These are phyloP conservation scores for Vitis riparia DNA, from an alignment of 164 flowering plant genomes.

Conservation along the genomic window DNA sequence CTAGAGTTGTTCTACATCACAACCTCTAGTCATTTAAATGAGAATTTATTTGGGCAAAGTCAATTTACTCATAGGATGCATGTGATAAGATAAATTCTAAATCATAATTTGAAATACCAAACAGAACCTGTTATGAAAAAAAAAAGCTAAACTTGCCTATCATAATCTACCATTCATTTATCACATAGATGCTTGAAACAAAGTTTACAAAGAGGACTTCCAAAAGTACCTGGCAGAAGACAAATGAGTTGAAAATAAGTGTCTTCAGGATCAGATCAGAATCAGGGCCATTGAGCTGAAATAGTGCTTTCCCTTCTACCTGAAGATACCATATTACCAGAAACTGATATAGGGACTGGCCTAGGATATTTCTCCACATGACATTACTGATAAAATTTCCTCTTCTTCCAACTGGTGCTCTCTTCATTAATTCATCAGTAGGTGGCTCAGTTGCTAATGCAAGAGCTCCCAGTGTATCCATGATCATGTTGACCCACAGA, in stretches of 20 bases:
- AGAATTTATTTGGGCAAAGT: too few relatives aligned
- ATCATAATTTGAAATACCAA: too few relatives aligned
- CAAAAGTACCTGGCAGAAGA: conserved; percentile 60
- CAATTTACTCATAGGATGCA: too few relatives aligned
- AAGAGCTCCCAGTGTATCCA: conserved; percentile 79
- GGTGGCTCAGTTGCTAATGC: conserved; percentile 92
- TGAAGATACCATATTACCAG: conserved; percentile 53
- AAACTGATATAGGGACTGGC: conserved; percentile 64
- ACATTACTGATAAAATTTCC: conserved; percentile 56
- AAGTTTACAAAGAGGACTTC: too few relatives aligned
- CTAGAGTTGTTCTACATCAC: too few relatives aligned
- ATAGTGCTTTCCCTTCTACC: conserved; percentile 44
- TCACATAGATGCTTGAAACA: too few relatives aligned
- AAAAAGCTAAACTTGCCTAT: too few relatives aligned
- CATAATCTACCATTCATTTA: too few relatives aligned
- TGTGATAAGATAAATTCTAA: too few relatives aligned
- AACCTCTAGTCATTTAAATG: too few relatives aligned
- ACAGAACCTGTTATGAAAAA: too few relatives aligned
- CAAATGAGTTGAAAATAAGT: conserved; percentile 68
- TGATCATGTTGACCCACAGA: conserved; percentile 75
- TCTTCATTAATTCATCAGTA: conserved; percentile 63
- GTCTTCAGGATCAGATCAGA: conserved; percentile 48
- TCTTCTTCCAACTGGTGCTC: conserved; percentile 64
- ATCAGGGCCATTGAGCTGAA: conserved; percentile 47
- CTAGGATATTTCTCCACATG: conserved; percentile 75